Percentiles rank a stretch among this genome's conserved stretches.
These are phyloP conservation scores for Termitomyces bulborhizus DNA, from an alignment of 768 basidiomycete genomes.

Conservation along the genomic window DNA sequence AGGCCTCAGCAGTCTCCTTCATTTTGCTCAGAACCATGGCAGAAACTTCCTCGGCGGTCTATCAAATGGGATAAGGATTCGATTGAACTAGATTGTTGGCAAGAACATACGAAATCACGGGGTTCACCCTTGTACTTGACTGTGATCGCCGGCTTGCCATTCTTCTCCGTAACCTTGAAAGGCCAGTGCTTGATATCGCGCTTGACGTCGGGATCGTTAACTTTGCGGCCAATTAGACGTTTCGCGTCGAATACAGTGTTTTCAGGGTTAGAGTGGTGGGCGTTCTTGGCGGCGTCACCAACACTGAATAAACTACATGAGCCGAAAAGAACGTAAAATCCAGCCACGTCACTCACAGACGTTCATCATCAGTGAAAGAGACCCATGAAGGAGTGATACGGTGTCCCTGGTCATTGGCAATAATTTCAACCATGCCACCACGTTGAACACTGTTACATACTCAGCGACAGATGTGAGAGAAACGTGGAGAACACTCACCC, in stretches of 20 bases:
- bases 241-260: conserved; percentile 98
- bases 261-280: conserved; percentile 81
- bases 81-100: neutral
- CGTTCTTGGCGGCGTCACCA: conserved; percentile 96
- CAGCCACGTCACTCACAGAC: conserved; percentile 38
- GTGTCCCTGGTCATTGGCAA: conserved; percentile 86
- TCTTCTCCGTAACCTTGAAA: conserved; percentile 74
- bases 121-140: conserved; percentile 75
- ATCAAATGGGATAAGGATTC: neutral
- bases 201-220: conserved; percentile 74
- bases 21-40: conserved; percentile 96
- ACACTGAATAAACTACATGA: conserved; percentile 41
- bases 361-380: conserved; percentile 72
- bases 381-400: conserved; percentile 91
- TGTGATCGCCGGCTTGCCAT: conserved; percentile 72
- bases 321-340: neutral
- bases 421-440: conserved; percentile 83
- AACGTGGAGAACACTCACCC: conserved; percentile 47
- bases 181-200: conserved; percentile 91
- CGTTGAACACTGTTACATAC: conserved; percentile 58
- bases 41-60: conserved; percentile 92
- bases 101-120: conserved; percentile 70
- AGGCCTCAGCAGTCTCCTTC: conserved; percentile 99
- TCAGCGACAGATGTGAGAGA: neutral
- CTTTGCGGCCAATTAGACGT: conserved; percentile 85